Evolutionary conservation across 2,329 filamentous ascomycete genomes (phyloP), one percentile per base, ranked within the genome.

Genomic region (Penicillium frequentans): DNA sequence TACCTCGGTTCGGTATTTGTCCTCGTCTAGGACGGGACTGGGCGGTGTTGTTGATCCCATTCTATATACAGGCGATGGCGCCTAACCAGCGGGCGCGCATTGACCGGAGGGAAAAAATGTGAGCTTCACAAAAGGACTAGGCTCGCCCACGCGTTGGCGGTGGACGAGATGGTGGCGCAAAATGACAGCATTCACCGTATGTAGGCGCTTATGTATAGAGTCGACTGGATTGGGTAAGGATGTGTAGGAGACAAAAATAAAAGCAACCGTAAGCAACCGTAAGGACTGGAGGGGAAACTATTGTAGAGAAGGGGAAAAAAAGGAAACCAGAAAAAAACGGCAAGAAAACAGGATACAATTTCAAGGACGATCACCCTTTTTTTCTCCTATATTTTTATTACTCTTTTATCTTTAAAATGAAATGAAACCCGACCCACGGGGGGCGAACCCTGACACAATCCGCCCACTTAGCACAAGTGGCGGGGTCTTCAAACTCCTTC

Each of bases 1-100:
- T 46, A 78, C 75, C 35, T 71, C 67, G 21, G 53, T 58, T 55
- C 74, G 71, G 64, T 78, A 78, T 62, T 68, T 65, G 49, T 67
- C 65, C 55, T 76, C 70, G 55, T 77, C 75, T 44, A 77, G 58
- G 42, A 62, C 24, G 31, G 62, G 42, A 33, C 47, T 58, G 42
- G 53, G 33, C n/a, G 64, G 53, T 24, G 49, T 52, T 27, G 60
- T 19, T 31, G 49, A 35, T 29, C 31, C 50, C 57, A 45, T 37
- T 19, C 64, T 67, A 65, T 67, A 60, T 60, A 54, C 56, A 59
- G 59, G 52, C 58, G 49, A 49, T 54, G 51, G 52, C 63, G 59
- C 64, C 63, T 59, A 59, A 31, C 63, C 63, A 55, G 63, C 57
- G 58, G 60, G 62, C 61, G 62, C 64, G 59, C 63, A 67, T 66